phyloP scores from a whole-genome alignment of 257 asterid species.

The Salvia hispanica region DNA sequence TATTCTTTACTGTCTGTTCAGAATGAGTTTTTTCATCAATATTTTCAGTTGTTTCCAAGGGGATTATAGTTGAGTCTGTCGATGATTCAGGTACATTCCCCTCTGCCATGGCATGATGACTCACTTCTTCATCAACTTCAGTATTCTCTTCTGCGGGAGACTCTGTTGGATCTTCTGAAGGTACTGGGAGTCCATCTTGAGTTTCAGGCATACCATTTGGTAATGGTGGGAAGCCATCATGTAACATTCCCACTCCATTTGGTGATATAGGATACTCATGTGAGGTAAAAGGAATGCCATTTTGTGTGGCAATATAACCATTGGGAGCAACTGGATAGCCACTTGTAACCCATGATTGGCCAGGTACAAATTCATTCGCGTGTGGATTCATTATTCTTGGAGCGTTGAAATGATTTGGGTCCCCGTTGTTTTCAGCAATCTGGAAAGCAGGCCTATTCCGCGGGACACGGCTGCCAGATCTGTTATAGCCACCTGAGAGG shows the following conservation, averaged over 20 bases:
- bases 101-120: constrained; percentile 31
- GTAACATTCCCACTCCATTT: constrained; percentile 40
- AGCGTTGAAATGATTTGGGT: constrained; percentile 49
- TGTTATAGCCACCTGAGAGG: constrained; percentile 65
- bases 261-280: constrained; percentile 50
- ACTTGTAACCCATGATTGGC: constrained; percentile 71
- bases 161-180: constrained; percentile 46
- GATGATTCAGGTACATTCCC: constrained; percentile 38
- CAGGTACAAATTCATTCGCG: constrained; percentile 75
- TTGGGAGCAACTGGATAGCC: constrained; percentile 64
- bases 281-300: constrained; percentile 42
- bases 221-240: constrained; percentile 39
- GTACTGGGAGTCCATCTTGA: constrained; percentile 40
- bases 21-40: constrained; percentile 36
- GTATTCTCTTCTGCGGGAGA: constrained; percentile 41
- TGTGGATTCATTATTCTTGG: constrained; percentile 77
- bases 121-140: constrained; percentile 41
- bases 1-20: constrained; percentile 32
- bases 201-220: constrained; percentile 41
- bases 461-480: constrained; percentile 67
- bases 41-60: constrained; percentile 31
- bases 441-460: constrained; percentile 61
- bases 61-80: constrained; percentile 1
- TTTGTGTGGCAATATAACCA: constrained; percentile 57
- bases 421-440: constrained; percentile 54